Base-by-base conservation (phyloP, 2,329 filamentous ascomycete species). In the Lasiodiplodia sp. region DNA sequence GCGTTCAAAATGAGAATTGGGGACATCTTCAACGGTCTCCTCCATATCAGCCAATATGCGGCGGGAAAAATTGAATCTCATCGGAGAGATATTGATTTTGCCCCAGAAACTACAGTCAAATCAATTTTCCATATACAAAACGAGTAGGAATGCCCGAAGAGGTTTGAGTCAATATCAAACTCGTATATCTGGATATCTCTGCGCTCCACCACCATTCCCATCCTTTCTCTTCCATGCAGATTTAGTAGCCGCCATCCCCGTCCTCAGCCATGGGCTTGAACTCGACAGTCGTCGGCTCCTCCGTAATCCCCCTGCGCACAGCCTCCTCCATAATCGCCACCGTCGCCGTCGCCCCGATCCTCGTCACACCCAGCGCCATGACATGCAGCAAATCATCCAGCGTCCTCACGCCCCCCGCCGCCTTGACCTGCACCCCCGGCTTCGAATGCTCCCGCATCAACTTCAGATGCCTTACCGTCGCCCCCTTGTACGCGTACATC, bases 301-400 rank as follows among this genome's bases (percentile, higher is more conserved):
- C 72, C 0, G 75, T 78, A 58, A 88, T 86, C 0, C 86, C 86
- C 31, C 86, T 79, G 64, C 71, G 79, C 21, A 75, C 79, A 2
- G 87, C 87, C 71, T 88, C 87, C 31, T 86, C 82, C 70, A 89
- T 70, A 47, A 89, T 89, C 0, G 80, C 79, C 51, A 81, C 77
- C 0, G 86, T 89, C 3, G 86, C 85, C 0, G 86, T 86, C 0
- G 86, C 85, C 0, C 87, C 87, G 55, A 89, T 84, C 11, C 87
- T 78, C 2, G 82, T 85, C 0, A 87, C 85, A 0, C 87, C 87
- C 2, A 88, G 70, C 2, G 81, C 81, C 81, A 85, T 85, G 11
- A 87, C 84, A 69, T 84, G 81, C 21, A 89, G 73, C 51, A 89
- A 70, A 71, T 88, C 86, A 73, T 89, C 86, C 52, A 89, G 72